phyloP scores from a whole-genome alignment of 306 rosid genomes.

The Lupinus albus region DNA sequence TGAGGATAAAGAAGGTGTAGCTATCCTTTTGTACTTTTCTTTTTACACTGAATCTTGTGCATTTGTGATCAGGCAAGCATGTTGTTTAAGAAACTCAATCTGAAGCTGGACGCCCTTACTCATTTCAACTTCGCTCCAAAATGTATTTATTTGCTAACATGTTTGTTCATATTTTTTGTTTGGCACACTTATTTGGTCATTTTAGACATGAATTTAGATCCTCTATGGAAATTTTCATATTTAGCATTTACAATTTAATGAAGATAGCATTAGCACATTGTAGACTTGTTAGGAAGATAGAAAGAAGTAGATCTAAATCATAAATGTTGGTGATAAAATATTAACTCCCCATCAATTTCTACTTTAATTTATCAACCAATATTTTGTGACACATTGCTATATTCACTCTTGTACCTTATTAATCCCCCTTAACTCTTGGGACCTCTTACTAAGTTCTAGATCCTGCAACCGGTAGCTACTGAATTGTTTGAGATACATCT shows the following conservation, averaged over 20 bases:
- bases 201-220: too few species aligned
- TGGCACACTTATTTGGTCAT: too few species aligned
- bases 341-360: constrained; percentile 36
- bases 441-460: neutral
- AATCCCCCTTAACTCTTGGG: neutral
- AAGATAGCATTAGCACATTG: neutral
- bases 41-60: constrained; percentile 37
- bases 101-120: constrained; percentile 91
- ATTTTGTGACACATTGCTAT: neutral
- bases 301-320: constrained; percentile 1
- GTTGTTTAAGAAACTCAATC: constrained; percentile 74
- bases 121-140: constrained; percentile 85
- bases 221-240: neutral
- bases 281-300: neutral
- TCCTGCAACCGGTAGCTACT: neutral
- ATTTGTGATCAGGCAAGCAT: constrained; percentile 67
- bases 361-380: constrained; percentile 48
- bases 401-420: neutral
- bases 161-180: too few species aligned
- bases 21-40: constrained; percentile 22
- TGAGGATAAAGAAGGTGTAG: neutral
- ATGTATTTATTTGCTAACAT: too few species aligned
- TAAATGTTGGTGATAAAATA: constrained; percentile 45
- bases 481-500: neutral
- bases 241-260: neutral